phyloP scores from a whole-genome alignment of 2,329 filamentous ascomycete genomes.

The Ceratocystiopsis minuta region DNA sequence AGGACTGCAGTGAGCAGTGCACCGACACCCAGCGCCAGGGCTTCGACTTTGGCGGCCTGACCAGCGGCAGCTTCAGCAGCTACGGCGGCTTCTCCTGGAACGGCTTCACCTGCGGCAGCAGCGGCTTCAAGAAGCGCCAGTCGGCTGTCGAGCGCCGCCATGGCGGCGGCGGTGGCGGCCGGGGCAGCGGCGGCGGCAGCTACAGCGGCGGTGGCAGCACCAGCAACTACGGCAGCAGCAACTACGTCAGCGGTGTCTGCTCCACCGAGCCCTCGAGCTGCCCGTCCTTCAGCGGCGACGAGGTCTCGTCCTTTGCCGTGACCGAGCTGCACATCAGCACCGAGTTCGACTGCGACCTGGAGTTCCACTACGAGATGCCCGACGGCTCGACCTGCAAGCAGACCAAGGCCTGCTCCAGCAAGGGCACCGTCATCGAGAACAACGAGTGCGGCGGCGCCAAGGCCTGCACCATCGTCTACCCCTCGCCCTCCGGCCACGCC shows the following conservation, averaged over 20 bases:
- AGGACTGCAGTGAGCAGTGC: constrained; percentile 63
- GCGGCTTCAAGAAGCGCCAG: constrained; percentile 35
- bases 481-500: constrained; percentile 34
- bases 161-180: constrained; percentile 7
- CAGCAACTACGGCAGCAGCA: constrained; percentile 20
- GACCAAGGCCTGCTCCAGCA: constrained; percentile 44
- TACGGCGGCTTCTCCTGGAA: constrained; percentile 61
- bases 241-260: constrained; percentile 43
- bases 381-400: constrained; percentile 73
- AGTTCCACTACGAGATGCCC: constrained; percentile 76
- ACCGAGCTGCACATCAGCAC: constrained; percentile 53
- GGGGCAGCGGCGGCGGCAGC: neutral
- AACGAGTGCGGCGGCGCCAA: constrained; percentile 82
- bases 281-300: constrained; percentile 38
- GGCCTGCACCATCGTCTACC: constrained; percentile 55
- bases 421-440: constrained; percentile 59
- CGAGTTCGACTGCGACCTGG: constrained; percentile 59
- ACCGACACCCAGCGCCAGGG: constrained; percentile 48
- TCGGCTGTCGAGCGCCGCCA: constrained; percentile 33
- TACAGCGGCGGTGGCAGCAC: constrained; percentile 7
- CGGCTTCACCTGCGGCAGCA: constrained; percentile 51
- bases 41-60: constrained; percentile 53
- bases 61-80: constrained; percentile 37
- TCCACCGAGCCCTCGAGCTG: constrained; percentile 25
- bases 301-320: constrained; percentile 51